Evolutionary conservation across 768 basidiomycete genomes (phyloP), one percentile per base, ranked within the genome.

Genomic region (Lentinula sp.): DNA sequence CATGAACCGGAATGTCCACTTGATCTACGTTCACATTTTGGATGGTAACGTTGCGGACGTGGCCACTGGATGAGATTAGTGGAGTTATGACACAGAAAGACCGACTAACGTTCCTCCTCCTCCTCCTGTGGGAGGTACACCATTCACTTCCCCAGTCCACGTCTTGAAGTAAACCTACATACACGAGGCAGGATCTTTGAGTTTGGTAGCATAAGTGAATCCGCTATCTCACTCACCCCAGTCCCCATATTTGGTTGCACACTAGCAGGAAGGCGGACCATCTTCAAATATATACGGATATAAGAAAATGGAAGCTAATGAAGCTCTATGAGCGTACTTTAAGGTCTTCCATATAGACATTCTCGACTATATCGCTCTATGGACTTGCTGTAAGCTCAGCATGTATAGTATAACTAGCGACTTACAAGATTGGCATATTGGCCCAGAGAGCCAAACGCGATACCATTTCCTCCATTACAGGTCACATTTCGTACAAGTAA

Each of bases 361-460:
- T 79, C 56, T 75, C 69, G 4, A 85, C 83, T 48, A 76, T 78
- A 66, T 86, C 84, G n/a, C 72, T 73, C 83, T 85, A 61, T 9
- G 23, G 4, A 15, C 45, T 60, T 45, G 34, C 35, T 42, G 11
- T 40, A 35, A 13, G 34, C n/a, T 31, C 15, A 42, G 28, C n/a
- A 39, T 21, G 21, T 6, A 16, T 23, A 31, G 5, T 15, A 15
- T 49, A 18, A 10, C 16, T 46, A 13, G 39, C 3, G 13, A 57
- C 71, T 61, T 62, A 84, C 82, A 68, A 84, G 62, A 59, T 82
- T 74, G 9, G 72, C 73, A 62, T 84, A 86, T 69, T 85, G 82
- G 15, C 82, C 84, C 15, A 87, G 69, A 28, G 83, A 84, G 15
- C 83, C 84, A 65, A 85, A 80, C 1, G 84, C 84, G 34, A 86